A percentile compares a stretch with the other conserved stretches of the same genome.
phyloP scores from a whole-genome alignment of 1,284 basidiomycete genomes.

The Stygiomarasmius scandens region DNA sequence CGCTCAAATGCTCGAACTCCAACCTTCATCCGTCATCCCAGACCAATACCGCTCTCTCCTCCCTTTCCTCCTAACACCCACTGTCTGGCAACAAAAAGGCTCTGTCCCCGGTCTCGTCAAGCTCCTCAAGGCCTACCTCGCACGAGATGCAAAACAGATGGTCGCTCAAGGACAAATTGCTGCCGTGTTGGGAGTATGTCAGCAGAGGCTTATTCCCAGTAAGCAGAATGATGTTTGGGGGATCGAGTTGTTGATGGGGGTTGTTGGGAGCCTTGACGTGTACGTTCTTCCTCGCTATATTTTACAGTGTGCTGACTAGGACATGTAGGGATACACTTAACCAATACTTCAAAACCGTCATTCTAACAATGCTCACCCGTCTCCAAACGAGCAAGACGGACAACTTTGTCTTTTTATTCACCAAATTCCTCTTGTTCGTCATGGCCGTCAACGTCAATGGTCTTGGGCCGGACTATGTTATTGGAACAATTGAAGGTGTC shows the following conservation, averaged over 20 bases:
- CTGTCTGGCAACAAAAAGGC: slow-evolving; percentile 94
- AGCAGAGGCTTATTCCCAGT: slow-evolving; percentile 86
- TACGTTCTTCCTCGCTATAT: slow-evolving; percentile 40
- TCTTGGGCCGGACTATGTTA: slow-evolving; percentile 77
- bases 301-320: not conserved
- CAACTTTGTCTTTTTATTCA: slow-evolving; percentile 84
- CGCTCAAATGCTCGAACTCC: slow-evolving; percentile 93
- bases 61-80: slow-evolving; percentile 83
- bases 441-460: slow-evolving; percentile 79
- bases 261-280: slow-evolving; percentile 76
- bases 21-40: slow-evolving; percentile 61
- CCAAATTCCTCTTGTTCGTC: slow-evolving; percentile 77
- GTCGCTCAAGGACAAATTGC: slow-evolving; percentile 76
- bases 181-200: slow-evolving; percentile 87
- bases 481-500: slow-evolving; percentile 79
- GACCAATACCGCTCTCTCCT: slow-evolving; percentile 80
- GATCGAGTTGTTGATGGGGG: slow-evolving; percentile 85
- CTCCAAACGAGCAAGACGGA: slow-evolving; percentile 92
- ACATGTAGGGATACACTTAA: slow-evolving; percentile 60
- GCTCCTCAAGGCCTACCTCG: slow-evolving; percentile 84
- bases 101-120: slow-evolving; percentile 94
- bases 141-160: slow-evolving; percentile 72
- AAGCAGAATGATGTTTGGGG: slow-evolving; percentile 91
- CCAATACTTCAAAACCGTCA: slow-evolving; percentile 76
- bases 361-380: slow-evolving; percentile 83